Percentiles rank a stretch among this genome's conserved stretches.
These are phyloP conservation scores for Rubus idaeus DNA, from an alignment of 306 rosid genomes.

Conservation along the genomic window DNA sequence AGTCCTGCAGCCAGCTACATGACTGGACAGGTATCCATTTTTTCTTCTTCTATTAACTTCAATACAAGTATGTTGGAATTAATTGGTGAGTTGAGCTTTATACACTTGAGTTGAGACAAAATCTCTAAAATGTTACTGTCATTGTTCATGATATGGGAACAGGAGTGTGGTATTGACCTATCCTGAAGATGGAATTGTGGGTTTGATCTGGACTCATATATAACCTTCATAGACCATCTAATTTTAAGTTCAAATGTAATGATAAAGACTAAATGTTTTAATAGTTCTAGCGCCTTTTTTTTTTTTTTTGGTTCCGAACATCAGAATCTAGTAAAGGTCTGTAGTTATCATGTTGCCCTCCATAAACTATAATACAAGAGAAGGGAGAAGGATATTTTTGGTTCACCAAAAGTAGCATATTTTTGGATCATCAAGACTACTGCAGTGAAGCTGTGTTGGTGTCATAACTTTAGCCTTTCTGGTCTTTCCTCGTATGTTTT, in stretches of 20 bases:
- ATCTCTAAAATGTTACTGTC: neutral
- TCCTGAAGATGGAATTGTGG: neutral
- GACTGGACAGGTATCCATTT: conserved; percentile 77
- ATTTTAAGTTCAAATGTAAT: neutral
- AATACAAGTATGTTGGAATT: neutral
- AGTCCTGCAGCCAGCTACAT: conserved; percentile 85
- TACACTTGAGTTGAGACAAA: neutral
- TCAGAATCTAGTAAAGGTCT: neutral
- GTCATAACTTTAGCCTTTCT: neutral
- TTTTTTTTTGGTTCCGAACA: too few species aligned
- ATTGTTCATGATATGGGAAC: neutral
- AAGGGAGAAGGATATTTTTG: neutral
- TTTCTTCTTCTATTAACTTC: neutral
- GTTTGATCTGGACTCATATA: neutral
- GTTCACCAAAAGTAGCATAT: neutral
- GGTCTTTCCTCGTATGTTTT: neutral
- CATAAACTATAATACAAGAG: neutral
- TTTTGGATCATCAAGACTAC: neutral
- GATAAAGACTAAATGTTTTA: neutral
- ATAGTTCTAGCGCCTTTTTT: neutral
- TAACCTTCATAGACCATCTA: neutral
- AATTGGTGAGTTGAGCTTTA: neutral
- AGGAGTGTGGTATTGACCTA: neutral
- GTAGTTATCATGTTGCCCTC: neutral
- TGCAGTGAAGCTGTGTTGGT: neutral